These are phyloP conservation scores for Phytophthora pluvialis DNA, from an alignment of 352 stramenopile genomes.

Conservation along the genomic window DNA sequence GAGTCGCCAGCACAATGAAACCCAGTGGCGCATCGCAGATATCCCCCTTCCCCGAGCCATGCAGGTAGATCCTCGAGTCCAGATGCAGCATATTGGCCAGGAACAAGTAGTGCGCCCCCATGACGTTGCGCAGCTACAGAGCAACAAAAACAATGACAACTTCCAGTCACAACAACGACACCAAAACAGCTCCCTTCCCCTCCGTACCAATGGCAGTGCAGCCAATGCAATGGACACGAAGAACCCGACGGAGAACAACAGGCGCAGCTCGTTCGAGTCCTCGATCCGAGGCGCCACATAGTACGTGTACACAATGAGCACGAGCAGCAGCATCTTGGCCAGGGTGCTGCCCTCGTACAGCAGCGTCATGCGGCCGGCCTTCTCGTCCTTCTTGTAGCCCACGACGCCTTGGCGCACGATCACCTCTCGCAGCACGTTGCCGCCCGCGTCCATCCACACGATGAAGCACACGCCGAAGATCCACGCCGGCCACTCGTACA, in stretches of 20 bases:
- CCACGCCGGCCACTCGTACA: conserved; percentile 74
- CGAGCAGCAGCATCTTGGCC: conserved; percentile 71
- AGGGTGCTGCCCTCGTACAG: conserved; percentile 73
- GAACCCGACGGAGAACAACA: conserved; percentile 74
- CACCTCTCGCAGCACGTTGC: conserved; percentile 68
- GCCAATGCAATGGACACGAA: conserved; percentile 68
- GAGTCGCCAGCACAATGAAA: conserved; percentile 69
- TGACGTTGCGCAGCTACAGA: conserved; percentile 66
- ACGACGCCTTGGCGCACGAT: conserved; percentile 70
- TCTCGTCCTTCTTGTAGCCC: conserved; percentile 72
- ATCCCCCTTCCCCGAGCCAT: conserved; percentile 48
- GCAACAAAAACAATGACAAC: neutral
- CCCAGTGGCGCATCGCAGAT: conserved; percentile 68
- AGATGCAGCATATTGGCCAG: conserved; percentile 74
- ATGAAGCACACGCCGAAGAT: conserved; percentile 75
- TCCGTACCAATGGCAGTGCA: conserved; percentile 58
- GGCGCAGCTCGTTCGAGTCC: conserved; percentile 53
- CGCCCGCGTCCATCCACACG: conserved; percentile 74
- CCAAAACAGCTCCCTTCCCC: neutral
- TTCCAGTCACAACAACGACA: conserved; percentile 2
- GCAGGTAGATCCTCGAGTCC: conserved; percentile 53
- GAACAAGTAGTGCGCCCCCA: conserved; percentile 83
- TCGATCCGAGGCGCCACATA: conserved; percentile 63
- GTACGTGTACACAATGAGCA: conserved; percentile 80
- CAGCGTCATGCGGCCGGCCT: conserved; percentile 60